These are phyloP conservation scores for Prinsepia uniflora DNA, from an alignment of 306 rosid species.

Conservation along the genomic window DNA sequence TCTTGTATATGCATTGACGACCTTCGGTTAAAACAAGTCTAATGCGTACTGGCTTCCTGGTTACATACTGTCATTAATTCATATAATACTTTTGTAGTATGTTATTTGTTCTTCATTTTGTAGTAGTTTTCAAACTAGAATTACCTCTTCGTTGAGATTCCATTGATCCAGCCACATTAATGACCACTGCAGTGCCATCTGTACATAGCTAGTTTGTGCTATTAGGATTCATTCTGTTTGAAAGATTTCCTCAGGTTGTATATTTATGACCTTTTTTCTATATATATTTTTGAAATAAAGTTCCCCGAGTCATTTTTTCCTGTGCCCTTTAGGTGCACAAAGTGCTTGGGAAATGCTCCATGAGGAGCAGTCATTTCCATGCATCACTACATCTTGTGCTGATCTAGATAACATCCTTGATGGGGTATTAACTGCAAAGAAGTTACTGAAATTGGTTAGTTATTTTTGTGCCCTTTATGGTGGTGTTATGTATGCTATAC, in stretches of 20 bases:
- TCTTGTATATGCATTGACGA: neutral
- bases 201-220: neutral
- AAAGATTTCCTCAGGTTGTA: neutral
- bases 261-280: neutral
- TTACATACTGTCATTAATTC: neutral
- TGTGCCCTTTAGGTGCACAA: slow-evolving; percentile 55
- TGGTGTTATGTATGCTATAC: neutral
- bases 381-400: slow-evolving; percentile 67
- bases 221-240: neutral
- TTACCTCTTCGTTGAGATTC: neutral
- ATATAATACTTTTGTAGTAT: neutral
- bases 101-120: neutral
- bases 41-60: neutral
- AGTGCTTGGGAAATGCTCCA: slow-evolving; percentile 91
- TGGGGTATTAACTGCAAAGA: slow-evolving; percentile 85
- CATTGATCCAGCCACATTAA: neutral
- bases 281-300: neutral
- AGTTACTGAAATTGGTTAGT: slow-evolving; percentile 89
- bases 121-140: neutral
- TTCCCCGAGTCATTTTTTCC: neutral
- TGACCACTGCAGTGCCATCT: neutral
- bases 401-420: slow-evolving; percentile 83
- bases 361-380: slow-evolving; percentile 56
- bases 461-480: slow-evolving; percentile 6
- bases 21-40: neutral